Conservation (phyloP, 345 rosid genomes). For the Salix koriyanagi region DNA sequence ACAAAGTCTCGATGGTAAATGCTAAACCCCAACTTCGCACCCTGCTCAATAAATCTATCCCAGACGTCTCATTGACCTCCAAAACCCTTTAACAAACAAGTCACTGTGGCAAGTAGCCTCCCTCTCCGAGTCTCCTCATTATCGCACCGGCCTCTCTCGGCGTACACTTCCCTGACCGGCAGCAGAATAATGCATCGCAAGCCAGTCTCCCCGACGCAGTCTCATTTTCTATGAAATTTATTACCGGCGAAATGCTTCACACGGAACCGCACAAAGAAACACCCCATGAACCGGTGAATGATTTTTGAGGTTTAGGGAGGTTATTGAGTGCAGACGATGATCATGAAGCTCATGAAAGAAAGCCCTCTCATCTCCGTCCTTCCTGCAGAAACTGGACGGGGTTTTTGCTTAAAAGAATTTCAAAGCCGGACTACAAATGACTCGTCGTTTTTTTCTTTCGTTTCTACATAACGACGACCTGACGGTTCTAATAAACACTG, state of each 20-base stretch:
- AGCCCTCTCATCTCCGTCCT: constrained; percentile 55
- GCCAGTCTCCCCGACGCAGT: constrained; percentile 44
- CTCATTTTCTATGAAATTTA: constrained; percentile 50
- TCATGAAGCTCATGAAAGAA: constrained; percentile 47
- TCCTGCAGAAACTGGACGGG: background rate
- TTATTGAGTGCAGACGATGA: constrained; percentile 27
- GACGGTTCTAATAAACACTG: background rate
- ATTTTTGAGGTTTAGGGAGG: constrained; percentile 2
- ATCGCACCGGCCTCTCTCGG: constrained; percentile 63
- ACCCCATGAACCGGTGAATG: constrained; percentile 61
- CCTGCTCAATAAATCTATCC: constrained; percentile 41
- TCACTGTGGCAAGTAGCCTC: constrained; percentile 57
- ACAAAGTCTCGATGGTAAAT: constrained; percentile 62
- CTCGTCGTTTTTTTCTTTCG: background rate
- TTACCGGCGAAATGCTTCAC: constrained; percentile 50
- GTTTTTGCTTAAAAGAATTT: background rate
- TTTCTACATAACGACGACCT: background rate
- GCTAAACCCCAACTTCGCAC: constrained; percentile 55
- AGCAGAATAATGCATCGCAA: constrained; percentile 53
- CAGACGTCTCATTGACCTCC: constrained; percentile 56
- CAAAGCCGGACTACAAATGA: background rate
- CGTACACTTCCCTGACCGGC: constrained; percentile 63
- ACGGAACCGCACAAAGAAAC: constrained; percentile 46
- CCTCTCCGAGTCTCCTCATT: constrained; percentile 40
- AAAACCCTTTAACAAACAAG: constrained; percentile 54